Conservation (phyloP, 441 rosid species). For the Raphanus hybrid region DNA sequence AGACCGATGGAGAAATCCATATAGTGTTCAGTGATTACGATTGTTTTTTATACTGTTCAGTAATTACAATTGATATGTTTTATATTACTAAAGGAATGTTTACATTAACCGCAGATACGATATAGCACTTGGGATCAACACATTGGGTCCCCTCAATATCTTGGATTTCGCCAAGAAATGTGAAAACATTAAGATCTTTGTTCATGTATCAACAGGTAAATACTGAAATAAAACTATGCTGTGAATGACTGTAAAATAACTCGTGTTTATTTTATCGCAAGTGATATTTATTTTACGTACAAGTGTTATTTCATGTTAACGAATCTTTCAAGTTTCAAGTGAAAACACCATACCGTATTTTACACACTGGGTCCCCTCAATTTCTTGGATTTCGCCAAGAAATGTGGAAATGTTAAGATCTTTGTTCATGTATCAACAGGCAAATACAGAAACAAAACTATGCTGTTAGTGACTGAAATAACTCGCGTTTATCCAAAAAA, state of each 20-base stretch:
- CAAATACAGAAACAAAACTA: too few species aligned
- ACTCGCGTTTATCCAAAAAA: too few species aligned
- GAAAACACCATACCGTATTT: too few species aligned
- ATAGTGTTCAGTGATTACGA: neutral
- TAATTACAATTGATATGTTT: neutral
- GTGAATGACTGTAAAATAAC: neutral
- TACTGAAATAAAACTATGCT: constrained; percentile 4
- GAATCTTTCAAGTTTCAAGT: neutral
- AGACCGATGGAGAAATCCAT: neutral
- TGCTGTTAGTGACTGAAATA: too few species aligned
- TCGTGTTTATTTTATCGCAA: neutral
- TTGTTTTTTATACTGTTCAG: neutral
- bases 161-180: constrained; percentile 71
- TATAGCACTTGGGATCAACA: constrained; percentile 67
- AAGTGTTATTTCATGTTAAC: neutral
- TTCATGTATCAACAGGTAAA: constrained; percentile 87
- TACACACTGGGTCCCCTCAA: too few species aligned
- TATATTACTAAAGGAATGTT: constrained; percentile 8
- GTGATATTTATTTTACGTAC: constrained; percentile 3
- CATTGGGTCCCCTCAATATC: constrained; percentile 67
- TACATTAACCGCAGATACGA: constrained; percentile 60
- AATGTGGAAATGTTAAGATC: too few species aligned
- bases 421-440: too few species aligned
- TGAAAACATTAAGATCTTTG: constrained; percentile 48
- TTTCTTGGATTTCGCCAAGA: too few species aligned